Evolutionary conservation across 257 asterid genomes (phyloP).

Genomic region (Solanum chmielewskii): DNA sequence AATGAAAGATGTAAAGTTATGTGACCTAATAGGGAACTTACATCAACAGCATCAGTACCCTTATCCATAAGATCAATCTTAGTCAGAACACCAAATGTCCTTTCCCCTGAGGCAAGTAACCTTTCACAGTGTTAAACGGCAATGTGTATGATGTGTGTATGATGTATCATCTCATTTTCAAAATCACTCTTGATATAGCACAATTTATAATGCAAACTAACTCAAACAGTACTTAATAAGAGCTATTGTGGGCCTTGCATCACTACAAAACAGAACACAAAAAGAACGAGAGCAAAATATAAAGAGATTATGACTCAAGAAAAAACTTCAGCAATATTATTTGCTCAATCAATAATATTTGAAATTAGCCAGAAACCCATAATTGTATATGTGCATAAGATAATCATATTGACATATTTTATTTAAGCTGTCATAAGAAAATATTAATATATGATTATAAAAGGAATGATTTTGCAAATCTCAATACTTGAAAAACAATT

Average conservation of each 20-base stretch:
- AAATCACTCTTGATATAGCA: neutral
- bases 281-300: neutral
- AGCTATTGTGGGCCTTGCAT: neutral
- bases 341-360: neutral
- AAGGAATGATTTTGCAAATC: neutral
- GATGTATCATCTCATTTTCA: neutral
- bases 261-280: neutral
- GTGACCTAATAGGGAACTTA: neutral
- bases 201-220: neutral
- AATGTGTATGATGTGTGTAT: neutral
- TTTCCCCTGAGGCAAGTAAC: slow-evolving; percentile 12
- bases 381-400: neutral
- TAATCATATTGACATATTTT: neutral
- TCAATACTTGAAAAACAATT: neutral
- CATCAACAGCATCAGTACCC: slow-evolving; percentile 25
- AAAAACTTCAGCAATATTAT: neutral
- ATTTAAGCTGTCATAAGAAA: neutral
- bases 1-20: neutral
- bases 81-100: slow-evolving; percentile 22
- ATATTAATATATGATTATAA: neutral
- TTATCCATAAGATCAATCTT: slow-evolving; percentile 23
- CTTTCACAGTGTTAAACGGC: neutral
- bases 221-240: neutral
- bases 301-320: neutral
- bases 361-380: neutral